Percentiles rank a stretch among this genome's conserved stretches.
These are phyloP conservation scores for Boletus hoseneyae DNA, from an alignment of 1,284 basidiomycete genomes.

Conservation along the genomic window DNA sequence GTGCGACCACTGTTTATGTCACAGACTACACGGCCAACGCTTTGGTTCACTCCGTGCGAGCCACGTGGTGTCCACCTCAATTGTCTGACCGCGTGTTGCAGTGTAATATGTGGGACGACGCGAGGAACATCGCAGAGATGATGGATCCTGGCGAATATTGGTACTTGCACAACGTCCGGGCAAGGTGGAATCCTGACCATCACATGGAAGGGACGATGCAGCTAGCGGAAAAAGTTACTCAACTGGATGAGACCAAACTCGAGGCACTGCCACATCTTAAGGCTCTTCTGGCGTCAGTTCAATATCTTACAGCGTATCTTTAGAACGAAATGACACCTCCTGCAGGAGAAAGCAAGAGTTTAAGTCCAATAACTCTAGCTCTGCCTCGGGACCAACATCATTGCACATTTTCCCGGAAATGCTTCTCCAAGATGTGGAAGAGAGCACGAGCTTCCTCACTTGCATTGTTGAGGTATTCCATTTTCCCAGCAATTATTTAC, in stretches of 20 bases:
- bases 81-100: conserved; percentile 46
- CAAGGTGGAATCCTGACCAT: conserved; percentile 39
- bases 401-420: conserved; percentile 41
- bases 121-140: conserved; percentile 36
- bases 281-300: conserved; percentile 55
- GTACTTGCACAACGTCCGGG: conserved; percentile 52
- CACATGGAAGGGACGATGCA: conserved; percentile 52
- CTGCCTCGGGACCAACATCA: conserved; percentile 20
- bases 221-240: conserved; percentile 42
- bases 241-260: conserved; percentile 41
- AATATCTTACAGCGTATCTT: conserved; percentile 21
- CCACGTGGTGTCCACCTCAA: conserved; percentile 46
- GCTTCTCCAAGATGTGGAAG: conserved; percentile 45
- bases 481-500: not conserved
- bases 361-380: conserved; percentile 28
- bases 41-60: conserved; percentile 30
- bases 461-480: conserved; percentile 56
- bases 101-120: conserved; percentile 57
- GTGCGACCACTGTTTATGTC: conserved; percentile 52
- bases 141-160: conserved; percentile 55
- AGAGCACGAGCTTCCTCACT: conserved; percentile 43
- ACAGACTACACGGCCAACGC: conserved; percentile 62
- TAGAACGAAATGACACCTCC: conserved; percentile 7
- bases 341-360: conserved; percentile 55
- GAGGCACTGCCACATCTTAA: conserved; percentile 39